Percentiles rank a stretch among this genome's conserved stretches.
Evolutionary conservation across 306 rosid genomes (phyloP).

Genomic region (Prunus salicina): DNA sequence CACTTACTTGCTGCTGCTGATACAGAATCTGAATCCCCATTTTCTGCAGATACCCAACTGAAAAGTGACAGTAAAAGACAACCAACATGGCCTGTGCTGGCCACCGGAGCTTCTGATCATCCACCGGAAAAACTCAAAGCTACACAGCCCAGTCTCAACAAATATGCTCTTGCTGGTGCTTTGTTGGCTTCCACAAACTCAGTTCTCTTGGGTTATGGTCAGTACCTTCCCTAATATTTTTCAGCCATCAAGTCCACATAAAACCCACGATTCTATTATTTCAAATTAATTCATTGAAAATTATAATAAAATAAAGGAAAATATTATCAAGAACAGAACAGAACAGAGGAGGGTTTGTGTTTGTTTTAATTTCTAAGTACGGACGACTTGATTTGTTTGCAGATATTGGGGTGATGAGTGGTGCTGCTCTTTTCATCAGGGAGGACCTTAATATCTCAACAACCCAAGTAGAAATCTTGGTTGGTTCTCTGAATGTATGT

Average conservation of each 20-base stretch:
- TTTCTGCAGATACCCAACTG: background rate
- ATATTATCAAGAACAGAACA: background rate
- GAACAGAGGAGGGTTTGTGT: background rate
- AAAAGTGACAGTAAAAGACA: background rate
- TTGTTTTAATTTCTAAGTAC: background rate
- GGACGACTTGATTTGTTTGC: background rate
- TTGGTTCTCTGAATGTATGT: slow-evolving; percentile 42
- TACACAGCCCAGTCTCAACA: slow-evolving; percentile 24
- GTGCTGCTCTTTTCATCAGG: slow-evolving; percentile 37
- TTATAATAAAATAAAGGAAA: background rate
- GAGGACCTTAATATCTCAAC: slow-evolving; percentile 32
- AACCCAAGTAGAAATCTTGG: slow-evolving; percentile 31
- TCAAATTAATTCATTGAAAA: background rate
- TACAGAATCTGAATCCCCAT: slow-evolving; percentile 1
- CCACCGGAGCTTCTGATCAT: background rate
- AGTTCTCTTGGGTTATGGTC: slow-evolving; percentile 46
- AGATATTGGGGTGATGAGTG: slow-evolving; percentile 54
- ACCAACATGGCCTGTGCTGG: too few relatives aligned
- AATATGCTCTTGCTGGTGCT: slow-evolving; percentile 44
- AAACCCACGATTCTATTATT: background rate
- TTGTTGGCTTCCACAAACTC: slow-evolving; percentile 46
- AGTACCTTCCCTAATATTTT: background rate
- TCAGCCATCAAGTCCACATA: background rate
- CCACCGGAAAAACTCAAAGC: background rate
- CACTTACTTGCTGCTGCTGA: slow-evolving; percentile 6